Percentiles rank a stretch among this genome's conserved stretches.
phyloP scores from a whole-genome alignment of 495 filamentous ascomycete species.

The Glutinoglossum americanum region DNA sequence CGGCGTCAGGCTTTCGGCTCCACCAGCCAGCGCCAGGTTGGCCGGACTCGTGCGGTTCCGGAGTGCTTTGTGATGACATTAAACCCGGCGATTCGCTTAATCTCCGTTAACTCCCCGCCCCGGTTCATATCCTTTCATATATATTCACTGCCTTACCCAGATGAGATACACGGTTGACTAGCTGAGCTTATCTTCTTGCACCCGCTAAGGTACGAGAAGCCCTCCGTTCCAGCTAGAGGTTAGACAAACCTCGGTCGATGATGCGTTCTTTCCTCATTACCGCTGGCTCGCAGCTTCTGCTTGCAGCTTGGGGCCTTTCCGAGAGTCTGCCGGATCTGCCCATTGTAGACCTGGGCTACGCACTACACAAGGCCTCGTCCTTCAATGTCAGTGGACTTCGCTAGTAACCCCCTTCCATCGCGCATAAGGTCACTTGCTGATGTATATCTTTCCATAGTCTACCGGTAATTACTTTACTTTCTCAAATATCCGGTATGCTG shows the following conservation, averaged over 20 bases:
- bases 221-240: background rate
- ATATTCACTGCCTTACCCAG: too few species aligned
- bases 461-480: slow-evolving; percentile 2
- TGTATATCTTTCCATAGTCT: background rate
- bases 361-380: slow-evolving; percentile 5
- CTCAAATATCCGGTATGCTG: slow-evolving; percentile 13
- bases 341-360: slow-evolving; percentile 12
- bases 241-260: background rate
- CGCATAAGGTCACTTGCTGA: background rate
- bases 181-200: too few species aligned
- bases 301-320: background rate
- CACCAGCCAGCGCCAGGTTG: too few species aligned
- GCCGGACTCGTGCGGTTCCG: too few species aligned
- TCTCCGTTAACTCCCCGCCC: too few species aligned
- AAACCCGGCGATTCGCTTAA: too few species aligned
- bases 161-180: too few species aligned
- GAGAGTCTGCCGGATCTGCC: background rate
- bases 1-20: too few species aligned
- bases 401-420: slow-evolving; percentile 1
- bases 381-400: slow-evolving; percentile 5
- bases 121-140: too few species aligned
- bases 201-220: too few species aligned
- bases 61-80: too few species aligned
- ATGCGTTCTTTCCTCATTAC: background rate
- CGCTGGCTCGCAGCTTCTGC: background rate